Conservation (phyloP, 495 filamentous ascomycete species). For the Aspergillus funiculosus region DNA sequence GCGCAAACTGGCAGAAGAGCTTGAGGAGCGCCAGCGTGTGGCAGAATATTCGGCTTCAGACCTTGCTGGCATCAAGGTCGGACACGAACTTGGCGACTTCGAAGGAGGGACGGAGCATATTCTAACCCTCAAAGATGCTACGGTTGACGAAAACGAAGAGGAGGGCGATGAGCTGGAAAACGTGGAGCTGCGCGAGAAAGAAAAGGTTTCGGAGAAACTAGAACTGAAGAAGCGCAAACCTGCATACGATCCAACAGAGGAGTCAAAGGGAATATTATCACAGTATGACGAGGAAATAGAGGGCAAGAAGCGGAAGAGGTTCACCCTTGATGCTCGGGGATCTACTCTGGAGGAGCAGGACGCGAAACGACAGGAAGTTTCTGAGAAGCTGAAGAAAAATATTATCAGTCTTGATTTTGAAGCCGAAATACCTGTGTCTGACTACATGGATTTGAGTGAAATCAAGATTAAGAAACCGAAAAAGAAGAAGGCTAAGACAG, state of each 20-base stretch:
- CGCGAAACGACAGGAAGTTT: conserved; percentile 51
- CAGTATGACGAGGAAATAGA: conserved; percentile 96
- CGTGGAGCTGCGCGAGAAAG: conserved; percentile 67
- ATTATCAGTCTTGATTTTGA: conserved; percentile 71
- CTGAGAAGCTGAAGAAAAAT: conserved; percentile 58
- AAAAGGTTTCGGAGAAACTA: conserved; percentile 68
- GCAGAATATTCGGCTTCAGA: conserved; percentile 72
- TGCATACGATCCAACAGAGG: conserved; percentile 74
- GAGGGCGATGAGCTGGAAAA: conserved; percentile 92
- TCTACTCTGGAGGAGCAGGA: conserved; percentile 59
- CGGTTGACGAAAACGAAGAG: conserved; percentile 77
- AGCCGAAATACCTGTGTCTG: conserved; percentile 60
- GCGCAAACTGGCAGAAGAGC: conserved; percentile 66
- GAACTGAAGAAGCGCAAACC: conserved; percentile 90
- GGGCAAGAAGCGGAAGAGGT: conserved; percentile 83
- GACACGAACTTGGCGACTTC: conserved; percentile 73
- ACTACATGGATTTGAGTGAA: conserved; percentile 81
- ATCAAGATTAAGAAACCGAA: conserved; percentile 90
- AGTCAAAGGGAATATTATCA: conserved; percentile 62
- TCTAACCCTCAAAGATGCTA: conserved; percentile 83
- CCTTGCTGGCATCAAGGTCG: conserved; percentile 84
- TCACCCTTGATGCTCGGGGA: conserved; percentile 75
- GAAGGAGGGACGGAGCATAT: conserved; percentile 73
- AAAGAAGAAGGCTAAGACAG: conserved; percentile 81
- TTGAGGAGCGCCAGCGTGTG: conserved; percentile 56